These are phyloP conservation scores for Cyamopsis tetragonoloba DNA, from an alignment of 306 rosid genomes.

Conservation along the genomic window DNA sequence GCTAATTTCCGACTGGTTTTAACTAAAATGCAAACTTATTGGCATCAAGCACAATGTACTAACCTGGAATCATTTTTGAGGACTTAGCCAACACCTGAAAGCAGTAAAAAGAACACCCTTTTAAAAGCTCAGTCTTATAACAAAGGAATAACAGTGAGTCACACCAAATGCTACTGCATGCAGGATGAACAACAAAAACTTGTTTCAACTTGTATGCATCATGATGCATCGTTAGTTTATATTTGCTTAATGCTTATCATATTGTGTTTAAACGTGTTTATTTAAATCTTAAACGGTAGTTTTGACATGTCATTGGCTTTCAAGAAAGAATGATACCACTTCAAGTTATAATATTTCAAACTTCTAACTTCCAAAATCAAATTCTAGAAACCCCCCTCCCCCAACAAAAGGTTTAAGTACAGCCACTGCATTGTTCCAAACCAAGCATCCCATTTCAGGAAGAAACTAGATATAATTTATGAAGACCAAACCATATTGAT, in stretches of 20 bases:
- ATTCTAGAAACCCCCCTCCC: background rate
- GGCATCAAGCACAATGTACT: conserved; percentile 27
- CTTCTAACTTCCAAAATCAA: background rate
- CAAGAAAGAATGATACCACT: background rate
- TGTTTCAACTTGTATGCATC: background rate
- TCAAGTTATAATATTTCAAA: background rate
- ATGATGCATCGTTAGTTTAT: background rate
- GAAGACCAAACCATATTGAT: background rate
- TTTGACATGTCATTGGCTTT: background rate
- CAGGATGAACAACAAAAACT: background rate
- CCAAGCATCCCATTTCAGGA: background rate
- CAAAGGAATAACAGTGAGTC: background rate
- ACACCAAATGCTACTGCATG: conserved; percentile 4
- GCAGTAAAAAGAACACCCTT: conserved; percentile 11
- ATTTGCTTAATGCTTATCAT: background rate
- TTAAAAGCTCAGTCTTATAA: background rate
- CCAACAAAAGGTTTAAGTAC: background rate
- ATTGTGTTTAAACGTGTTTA: background rate
- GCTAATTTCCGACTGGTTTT: background rate
- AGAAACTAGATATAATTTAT: background rate
- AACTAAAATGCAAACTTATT: background rate
- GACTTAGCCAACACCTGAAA: conserved; percentile 97
- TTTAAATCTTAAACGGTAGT: background rate
- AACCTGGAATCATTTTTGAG: conserved; percentile 99
- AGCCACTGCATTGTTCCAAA: background rate